Evolutionary conservation across 2,329 filamentous ascomycete species (phyloP), one percentile per base, ranked within the genome.

Genomic region (Colletotrichum trifolii): DNA sequence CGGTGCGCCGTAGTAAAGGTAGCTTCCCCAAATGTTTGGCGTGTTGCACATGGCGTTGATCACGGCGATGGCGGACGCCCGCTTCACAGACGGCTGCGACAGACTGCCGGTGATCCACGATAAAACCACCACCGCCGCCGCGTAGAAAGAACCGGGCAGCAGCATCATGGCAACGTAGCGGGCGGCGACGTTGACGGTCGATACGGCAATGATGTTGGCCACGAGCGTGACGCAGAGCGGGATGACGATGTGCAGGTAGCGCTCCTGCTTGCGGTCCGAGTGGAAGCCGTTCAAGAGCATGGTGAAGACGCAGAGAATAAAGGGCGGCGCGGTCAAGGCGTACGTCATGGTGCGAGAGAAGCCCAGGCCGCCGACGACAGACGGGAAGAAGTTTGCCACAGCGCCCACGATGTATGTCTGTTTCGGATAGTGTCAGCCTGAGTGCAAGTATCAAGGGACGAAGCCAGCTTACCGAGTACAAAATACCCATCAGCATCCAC

Each of bases 201-300:
- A 80, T 2, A 89, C 90, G 10, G 87, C 87, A 52, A 93, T 81
- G 69, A 93, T 89, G 76, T 91, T 93, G 2, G 88, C 85, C 0
- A 78, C 78, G 2, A 92, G 80, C 12, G 87, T 86, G 45, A 92
- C 78, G 62, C 81, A 84, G 10, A 92, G 80, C 0, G 91, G 90
- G 1, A 87, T 63, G 0, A 82, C 82, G 64, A 93, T 84, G 75
- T 93, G 91, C 73, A 86, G 87, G 75, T 88, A 93, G 3, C 90
- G 85, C 75, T 93, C 91, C 33, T 89, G 88, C 0, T 88, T 91
- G 49, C 82, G 84, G 74, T 93, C 91, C 11, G 90, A 89, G 73
- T 92, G 89, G 82, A 86, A 89, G 11, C 75, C 72, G 67, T 73
- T 72, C 39, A 73, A 12, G 49, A 75, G 69, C 71, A 76, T 76